These are phyloP conservation scores for Aureobasidium vineae DNA, from an alignment of 2,329 filamentous ascomycete genomes.

Conservation along the genomic window DNA sequence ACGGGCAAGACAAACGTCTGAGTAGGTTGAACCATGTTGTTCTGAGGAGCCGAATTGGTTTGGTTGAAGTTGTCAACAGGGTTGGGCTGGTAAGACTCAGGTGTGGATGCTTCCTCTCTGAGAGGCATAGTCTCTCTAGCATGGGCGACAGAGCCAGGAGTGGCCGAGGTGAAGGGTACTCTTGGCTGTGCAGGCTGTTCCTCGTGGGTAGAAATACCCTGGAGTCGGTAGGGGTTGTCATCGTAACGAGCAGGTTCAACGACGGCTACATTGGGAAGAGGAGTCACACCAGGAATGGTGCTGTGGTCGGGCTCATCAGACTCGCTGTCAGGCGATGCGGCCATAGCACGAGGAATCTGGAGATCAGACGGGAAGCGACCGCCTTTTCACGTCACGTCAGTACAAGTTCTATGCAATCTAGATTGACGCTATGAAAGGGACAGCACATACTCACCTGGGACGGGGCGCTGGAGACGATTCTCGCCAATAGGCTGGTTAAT, in stretches of 20 bases:
- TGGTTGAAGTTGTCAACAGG: constrained; percentile 25
- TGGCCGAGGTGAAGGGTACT: not conserved
- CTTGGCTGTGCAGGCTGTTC: not conserved
- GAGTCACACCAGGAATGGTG: constrained; percentile 52
- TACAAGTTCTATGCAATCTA: not conserved
- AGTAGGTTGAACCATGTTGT: constrained; percentile 22
- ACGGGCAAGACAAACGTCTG: constrained; percentile 29
- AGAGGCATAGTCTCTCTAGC: constrained; percentile 7
- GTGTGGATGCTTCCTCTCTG: not conserved
- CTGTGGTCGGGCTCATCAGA: constrained; percentile 61
- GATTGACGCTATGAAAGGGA: constrained; percentile 34
- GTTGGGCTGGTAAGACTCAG: constrained; percentile 22
- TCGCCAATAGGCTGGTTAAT: constrained; percentile 40
- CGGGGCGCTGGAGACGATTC: constrained; percentile 63
- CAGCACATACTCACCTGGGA: constrained; percentile 67
- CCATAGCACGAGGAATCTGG: constrained; percentile 67
- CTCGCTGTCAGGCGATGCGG: constrained; percentile 69
- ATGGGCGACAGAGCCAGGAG: constrained; percentile 7
- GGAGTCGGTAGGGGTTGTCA: constrained; percentile 28
- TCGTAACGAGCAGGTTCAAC: constrained; percentile 28
- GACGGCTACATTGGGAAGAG: constrained; percentile 32
- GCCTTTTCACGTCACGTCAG: constrained; percentile 32
- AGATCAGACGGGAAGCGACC: constrained; percentile 93
- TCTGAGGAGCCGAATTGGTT: constrained; percentile 26
- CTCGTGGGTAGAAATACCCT: constrained; percentile 27